Conservation (phyloP, 805 yeast species). For the Spathaspora arborariae region DNA sequence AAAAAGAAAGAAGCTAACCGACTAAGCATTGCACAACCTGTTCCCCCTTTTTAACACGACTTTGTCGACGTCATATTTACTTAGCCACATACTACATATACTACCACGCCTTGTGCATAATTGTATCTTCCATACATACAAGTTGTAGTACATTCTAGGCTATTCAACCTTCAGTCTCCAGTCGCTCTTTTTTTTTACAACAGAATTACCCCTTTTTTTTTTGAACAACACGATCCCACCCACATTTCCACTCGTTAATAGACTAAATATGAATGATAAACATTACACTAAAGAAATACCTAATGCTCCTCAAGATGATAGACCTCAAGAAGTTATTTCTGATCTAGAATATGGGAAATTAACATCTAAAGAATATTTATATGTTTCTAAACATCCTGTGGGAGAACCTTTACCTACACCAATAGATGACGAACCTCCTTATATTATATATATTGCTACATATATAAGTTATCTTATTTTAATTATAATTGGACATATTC, state of each 20-base stretch:
- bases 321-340: conserved; percentile 28
- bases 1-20: not conserved
- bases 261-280: not conserved
- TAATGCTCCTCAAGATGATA: conserved; percentile 34
- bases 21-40: not conserved
- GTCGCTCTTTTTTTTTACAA: not conserved
- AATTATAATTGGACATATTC: conserved; percentile 83
- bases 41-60: not conserved
- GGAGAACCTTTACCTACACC: conserved; percentile 60
- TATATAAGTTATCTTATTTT: conserved; percentile 81
- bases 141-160: not conserved
- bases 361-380: conserved; percentile 61
- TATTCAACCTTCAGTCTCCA: not conserved
- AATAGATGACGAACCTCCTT: conserved; percentile 82
- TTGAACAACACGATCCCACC: not conserved
- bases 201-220: not conserved
- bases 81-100: not conserved
- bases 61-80: not conserved
- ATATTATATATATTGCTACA: conserved; percentile 71
- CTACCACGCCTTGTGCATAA: not conserved
- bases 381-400: conserved; percentile 54
- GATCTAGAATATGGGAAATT: conserved; percentile 73
- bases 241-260: not conserved
- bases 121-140: not conserved
- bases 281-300: conserved; percentile 23